These are phyloP conservation scores for Rhizoclosmatium sp. DNA, from an alignment of 192 early-diverging fungal genomes.

Conservation along the genomic window DNA sequence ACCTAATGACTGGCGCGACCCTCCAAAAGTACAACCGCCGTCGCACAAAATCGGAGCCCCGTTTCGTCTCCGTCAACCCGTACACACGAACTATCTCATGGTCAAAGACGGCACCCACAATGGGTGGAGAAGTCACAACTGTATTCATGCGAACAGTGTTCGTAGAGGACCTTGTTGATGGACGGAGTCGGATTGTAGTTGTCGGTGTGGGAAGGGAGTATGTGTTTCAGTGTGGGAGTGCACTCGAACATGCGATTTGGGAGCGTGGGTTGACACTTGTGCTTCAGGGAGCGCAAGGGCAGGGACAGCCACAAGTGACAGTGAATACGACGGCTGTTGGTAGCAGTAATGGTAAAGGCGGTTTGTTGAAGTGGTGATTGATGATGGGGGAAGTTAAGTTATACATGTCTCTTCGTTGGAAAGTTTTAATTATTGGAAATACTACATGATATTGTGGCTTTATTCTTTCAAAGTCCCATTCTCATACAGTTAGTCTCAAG, in stretches of 20 bases:
- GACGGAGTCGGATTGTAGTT: conserved; percentile 32
- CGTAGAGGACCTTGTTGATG: conserved; percentile 41
- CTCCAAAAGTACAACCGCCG: conserved; percentile 39
- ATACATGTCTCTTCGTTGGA: too few relatives aligned
- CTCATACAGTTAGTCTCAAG: too few relatives aligned
- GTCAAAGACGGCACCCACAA: conserved; percentile 29
- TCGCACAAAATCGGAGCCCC: conserved; percentile 30
- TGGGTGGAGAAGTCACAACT: background rate
- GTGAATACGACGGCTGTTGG: too few relatives aligned
- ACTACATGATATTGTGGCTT: too few relatives aligned
- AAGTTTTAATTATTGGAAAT: too few relatives aligned
- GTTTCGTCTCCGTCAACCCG: conserved; percentile 40
- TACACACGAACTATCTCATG: conserved; percentile 37
- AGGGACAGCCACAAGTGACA: too few relatives aligned
- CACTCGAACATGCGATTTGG: conserved; percentile 35
- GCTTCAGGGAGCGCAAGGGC: too few relatives aligned
- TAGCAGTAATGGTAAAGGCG: too few relatives aligned
- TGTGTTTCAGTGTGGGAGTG: conserved; percentile 36
- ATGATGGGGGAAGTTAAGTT: too few relatives aligned
- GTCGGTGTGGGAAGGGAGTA: conserved; percentile 23
- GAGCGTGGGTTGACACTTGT: conserved; percentile 8
- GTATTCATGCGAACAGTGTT: conserved; percentile 40
- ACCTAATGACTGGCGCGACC: conserved; percentile 33
- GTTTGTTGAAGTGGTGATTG: too few relatives aligned
- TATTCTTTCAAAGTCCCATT: too few relatives aligned